phyloP scores from a whole-genome alignment of 495 filamentous ascomycete species.

The Amphirosellinia nigrospora region DNA sequence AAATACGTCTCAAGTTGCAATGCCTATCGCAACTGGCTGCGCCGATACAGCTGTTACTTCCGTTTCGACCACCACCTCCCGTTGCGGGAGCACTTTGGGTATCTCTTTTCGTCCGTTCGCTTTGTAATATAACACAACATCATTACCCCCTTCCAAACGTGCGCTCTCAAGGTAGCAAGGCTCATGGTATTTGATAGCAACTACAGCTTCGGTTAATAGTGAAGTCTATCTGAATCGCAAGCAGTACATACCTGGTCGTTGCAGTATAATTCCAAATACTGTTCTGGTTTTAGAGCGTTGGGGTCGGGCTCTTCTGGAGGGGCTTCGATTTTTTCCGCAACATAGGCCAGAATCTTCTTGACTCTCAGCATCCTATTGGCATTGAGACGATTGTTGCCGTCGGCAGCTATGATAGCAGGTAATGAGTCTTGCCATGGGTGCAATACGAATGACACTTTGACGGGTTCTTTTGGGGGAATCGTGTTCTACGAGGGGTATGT shows the following conservation, averaged over 20 bases:
- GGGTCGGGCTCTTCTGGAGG: slow-evolving; percentile 54
- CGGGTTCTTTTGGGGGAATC: slow-evolving; percentile 85
- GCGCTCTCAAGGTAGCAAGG: slow-evolving; percentile 84
- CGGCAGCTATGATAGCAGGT: slow-evolving; percentile 69
- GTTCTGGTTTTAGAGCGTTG: slow-evolving; percentile 76
- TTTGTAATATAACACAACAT: slow-evolving; percentile 90
- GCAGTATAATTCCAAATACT: slow-evolving; percentile 92
- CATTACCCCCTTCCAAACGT: slow-evolving; percentile 91
- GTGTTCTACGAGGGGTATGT: slow-evolving; percentile 63
- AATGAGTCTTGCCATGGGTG: slow-evolving; percentile 81
- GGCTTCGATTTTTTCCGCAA: slow-evolving; percentile 88
- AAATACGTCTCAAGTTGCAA: slow-evolving; percentile 27
- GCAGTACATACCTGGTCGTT: slow-evolving; percentile 76
- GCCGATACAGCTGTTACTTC: slow-evolving; percentile 29
- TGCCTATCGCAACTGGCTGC: slow-evolving; percentile 26
- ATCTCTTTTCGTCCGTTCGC: slow-evolving; percentile 78
- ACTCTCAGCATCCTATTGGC: slow-evolving; percentile 96
- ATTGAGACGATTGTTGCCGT: slow-evolving; percentile 85
- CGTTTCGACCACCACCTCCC: slow-evolving; percentile 31
- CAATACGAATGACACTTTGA: slow-evolving; percentile 91
- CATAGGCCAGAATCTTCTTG: slow-evolving; percentile 92
- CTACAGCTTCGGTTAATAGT: slow-evolving; percentile 39
- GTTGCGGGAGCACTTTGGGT: slow-evolving; percentile 38
- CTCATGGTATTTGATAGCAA: slow-evolving; percentile 74
- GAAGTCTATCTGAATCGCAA: slow-evolving; percentile 1